Evolutionary conservation across 2,329 filamentous ascomycete genomes (phyloP).

Genomic region (Aspergillus floridensis): DNA sequence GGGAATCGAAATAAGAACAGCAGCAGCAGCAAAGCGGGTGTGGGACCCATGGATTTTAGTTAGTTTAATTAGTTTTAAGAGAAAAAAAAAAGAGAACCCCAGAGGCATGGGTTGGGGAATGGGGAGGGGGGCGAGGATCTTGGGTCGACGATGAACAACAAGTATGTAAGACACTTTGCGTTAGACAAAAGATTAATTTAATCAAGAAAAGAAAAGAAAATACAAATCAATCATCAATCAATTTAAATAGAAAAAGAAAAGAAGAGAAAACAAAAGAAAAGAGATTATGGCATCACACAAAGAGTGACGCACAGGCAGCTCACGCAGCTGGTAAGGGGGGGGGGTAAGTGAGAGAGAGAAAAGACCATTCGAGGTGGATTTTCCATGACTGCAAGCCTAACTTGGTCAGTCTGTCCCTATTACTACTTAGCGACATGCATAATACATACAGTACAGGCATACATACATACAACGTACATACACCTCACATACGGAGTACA

Average conservation of each 20-base stretch:
- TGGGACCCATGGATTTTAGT: background rate
- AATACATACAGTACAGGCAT: slow-evolving; percentile 3
- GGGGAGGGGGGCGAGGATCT: background rate
- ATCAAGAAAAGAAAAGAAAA: background rate
- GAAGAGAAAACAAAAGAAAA: background rate
- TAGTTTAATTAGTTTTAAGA: background rate
- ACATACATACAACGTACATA: background rate
- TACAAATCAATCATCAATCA: background rate
- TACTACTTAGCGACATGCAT: background rate
- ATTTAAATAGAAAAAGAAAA: background rate
- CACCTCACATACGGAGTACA: background rate
- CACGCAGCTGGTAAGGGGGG: background rate
- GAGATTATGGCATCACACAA: slow-evolving; percentile 2
- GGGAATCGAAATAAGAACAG: slow-evolving; percentile 1
- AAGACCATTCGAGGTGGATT: background rate
- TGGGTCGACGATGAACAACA: background rate
- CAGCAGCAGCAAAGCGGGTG: background rate
- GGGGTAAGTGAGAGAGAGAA: too few relatives aligned
- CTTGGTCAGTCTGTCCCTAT: background rate
- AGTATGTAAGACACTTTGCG: background rate
- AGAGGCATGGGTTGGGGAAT: background rate
- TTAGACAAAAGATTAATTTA: background rate
- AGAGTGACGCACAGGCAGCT: background rate
- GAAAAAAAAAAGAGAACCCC: slow-evolving; percentile 7
- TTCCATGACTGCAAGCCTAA: background rate